A percentile compares a stretch with the other conserved stretches of the same genome.
Evolutionary conservation across 2,329 filamentous ascomycete genomes (phyloP).

Genomic region (Remersonia thermophila): DNA sequence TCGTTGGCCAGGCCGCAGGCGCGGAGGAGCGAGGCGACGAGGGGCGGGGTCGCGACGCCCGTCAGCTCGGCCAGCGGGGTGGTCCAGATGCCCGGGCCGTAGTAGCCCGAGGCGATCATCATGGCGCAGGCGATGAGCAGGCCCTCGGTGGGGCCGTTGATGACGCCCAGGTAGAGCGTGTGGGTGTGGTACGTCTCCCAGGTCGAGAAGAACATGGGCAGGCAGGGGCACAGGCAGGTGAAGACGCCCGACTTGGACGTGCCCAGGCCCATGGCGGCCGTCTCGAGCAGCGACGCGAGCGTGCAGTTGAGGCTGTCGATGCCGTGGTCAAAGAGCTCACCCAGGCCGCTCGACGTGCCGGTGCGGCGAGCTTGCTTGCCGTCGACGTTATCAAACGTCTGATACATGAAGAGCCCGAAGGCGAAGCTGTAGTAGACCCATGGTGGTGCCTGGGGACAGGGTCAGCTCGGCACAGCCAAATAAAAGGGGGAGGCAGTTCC

Average conservation of each 20-base stretch:
- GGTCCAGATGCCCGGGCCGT: conserved; percentile 79
- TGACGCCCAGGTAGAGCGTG: conserved; percentile 86
- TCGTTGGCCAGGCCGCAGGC: conserved; percentile 28
- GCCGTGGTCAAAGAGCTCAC: conserved; percentile 96
- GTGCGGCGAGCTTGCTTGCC: conserved; percentile 94
- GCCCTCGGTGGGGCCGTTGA: conserved; percentile 96
- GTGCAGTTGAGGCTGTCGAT: conserved; percentile 98
- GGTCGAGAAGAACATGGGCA: conserved; percentile 99
- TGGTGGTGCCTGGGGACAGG: conserved; percentile 50
- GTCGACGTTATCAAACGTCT: conserved; percentile 97
- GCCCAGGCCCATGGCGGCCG: conserved; percentile 84
- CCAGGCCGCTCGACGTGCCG: conserved; percentile 84
- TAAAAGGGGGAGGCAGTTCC: not conserved
- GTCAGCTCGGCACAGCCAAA: too few species aligned
- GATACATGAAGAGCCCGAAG: conserved; percentile 94
- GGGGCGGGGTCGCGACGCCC: conserved; percentile 46
- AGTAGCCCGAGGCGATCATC: conserved; percentile 79
- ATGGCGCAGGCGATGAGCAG: conserved; percentile 75
- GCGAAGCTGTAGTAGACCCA: conserved; percentile 97
- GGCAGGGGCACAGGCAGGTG: conserved; percentile 77
- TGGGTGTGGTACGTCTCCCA: conserved; percentile 99
- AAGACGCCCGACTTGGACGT: conserved; percentile 76
- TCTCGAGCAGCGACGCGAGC: conserved; percentile 78
- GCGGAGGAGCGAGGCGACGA: conserved; percentile 23
- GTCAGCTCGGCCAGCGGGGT: conserved; percentile 53